phyloP scores from a whole-genome alignment of 768 basidiomycete species.

The Xanthoconium stramineum region DNA sequence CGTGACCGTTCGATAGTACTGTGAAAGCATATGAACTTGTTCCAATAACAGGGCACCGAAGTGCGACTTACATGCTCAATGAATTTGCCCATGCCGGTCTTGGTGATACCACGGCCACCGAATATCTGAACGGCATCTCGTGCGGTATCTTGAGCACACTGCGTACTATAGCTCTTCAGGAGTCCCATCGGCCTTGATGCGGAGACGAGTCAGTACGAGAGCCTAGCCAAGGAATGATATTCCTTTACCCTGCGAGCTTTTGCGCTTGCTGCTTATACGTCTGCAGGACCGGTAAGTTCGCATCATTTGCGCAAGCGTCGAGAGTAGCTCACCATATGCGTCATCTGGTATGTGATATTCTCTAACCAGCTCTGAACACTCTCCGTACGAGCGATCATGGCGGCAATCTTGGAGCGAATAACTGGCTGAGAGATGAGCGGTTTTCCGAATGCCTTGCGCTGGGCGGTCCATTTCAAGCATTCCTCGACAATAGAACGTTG shows the following conservation, averaged over 20 bases:
- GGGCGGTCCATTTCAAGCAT: slow-evolving; percentile 86
- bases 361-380: slow-evolving; percentile 85
- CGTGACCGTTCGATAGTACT: slow-evolving; percentile 32
- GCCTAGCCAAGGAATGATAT: neutral
- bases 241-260: slow-evolving; percentile 65
- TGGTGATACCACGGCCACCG: slow-evolving; percentile 82
- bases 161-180: slow-evolving; percentile 75
- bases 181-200: slow-evolving; percentile 64
- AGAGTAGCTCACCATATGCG: slow-evolving; percentile 55
- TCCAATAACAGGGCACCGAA: neutral
- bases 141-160: slow-evolving; percentile 74
- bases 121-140: slow-evolving; percentile 78
- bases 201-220: neutral
- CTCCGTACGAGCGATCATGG: slow-evolving; percentile 85
- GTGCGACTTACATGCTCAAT: slow-evolving; percentile 49
- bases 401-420: slow-evolving; percentile 82
- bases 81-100: slow-evolving; percentile 63
- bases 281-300: slow-evolving; percentile 27
- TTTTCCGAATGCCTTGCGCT: slow-evolving; percentile 91
- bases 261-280: slow-evolving; percentile 71
- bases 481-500: slow-evolving; percentile 77
- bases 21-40: slow-evolving; percentile 11
- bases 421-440: slow-evolving; percentile 81
- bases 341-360: slow-evolving; percentile 85
- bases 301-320: neutral